Evolutionary conservation across 139 green algal genomes (phyloP).

Genomic region (Pleodorina starrii): DNA sequence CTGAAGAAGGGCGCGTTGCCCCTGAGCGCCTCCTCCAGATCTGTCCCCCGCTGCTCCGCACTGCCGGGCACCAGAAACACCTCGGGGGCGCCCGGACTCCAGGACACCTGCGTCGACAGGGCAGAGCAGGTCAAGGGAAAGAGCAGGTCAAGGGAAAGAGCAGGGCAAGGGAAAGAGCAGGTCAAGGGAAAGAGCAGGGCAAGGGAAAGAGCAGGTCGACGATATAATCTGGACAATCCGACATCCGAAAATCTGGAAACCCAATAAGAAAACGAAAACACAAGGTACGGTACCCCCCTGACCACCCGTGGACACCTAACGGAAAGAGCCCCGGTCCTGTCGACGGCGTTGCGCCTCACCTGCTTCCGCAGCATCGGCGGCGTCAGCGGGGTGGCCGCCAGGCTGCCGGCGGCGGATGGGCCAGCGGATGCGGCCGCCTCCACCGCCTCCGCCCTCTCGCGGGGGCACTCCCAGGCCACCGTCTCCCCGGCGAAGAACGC

Average conservation of each 20-base stretch:
- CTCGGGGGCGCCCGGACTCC: constrained; percentile 25
- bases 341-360: no score
- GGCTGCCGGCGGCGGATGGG: constrained; percentile 6
- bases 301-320: no score
- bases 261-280: no score
- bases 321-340: no score
- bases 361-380: constrained; percentile 19
- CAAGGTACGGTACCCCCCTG: no score
- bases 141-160: no score
- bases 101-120: constrained; percentile 29
- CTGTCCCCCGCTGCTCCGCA: constrained; percentile 71
- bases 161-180: no score
- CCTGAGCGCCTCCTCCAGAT: constrained; percentile 57
- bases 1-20: constrained; percentile 63
- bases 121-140: background rate
- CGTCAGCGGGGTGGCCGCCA: background rate
- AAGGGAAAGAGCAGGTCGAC: no score
- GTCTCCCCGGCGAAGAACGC: constrained; percentile 70
- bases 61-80: constrained; percentile 70
- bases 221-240: no score
- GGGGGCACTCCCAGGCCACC: constrained; percentile 69
- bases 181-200: no score
- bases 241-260: no score
- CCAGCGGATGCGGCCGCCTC: background rate
- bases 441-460: constrained; percentile 49